Conservation (phyloP, 2,329 filamentous ascomycete species). For the Nannizzia gypsea region DNA sequence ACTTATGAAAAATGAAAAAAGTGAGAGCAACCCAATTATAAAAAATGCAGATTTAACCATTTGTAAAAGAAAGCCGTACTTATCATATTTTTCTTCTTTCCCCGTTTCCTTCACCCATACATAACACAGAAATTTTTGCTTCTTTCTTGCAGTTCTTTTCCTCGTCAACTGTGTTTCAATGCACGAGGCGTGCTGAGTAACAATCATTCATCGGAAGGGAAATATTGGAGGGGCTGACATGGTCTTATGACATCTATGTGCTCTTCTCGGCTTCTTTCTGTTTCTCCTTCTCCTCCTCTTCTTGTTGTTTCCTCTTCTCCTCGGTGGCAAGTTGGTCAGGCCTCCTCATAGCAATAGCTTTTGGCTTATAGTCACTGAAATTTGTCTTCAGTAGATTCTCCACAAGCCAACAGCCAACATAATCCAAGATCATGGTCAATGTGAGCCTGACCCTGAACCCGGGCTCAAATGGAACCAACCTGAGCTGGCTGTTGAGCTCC, state of each 20-base stretch:
- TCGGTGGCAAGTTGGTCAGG: slow-evolving; percentile 78
- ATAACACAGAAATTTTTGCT: neutral
- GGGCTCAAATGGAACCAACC: slow-evolving; percentile 74
- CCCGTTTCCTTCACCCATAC: neutral
- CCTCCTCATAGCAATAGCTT: slow-evolving; percentile 79
- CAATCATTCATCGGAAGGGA: neutral
- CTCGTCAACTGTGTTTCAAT: neutral
- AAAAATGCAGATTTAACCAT: neutral
- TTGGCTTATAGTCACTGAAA: slow-evolving; percentile 85
- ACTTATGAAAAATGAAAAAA: neutral
- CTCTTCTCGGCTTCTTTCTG: neutral
- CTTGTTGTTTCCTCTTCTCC: slow-evolving; percentile 52
- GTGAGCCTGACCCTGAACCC: slow-evolving; percentile 89
- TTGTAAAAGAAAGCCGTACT: neutral
- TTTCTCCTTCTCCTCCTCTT: slow-evolving; percentile 30
- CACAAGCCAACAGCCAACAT: slow-evolving; percentile 71
- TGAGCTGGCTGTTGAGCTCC: slow-evolving; percentile 87
- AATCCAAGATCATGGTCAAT: slow-evolving; percentile 74
- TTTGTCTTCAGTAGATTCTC: slow-evolving; percentile 73
- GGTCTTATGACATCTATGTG: neutral
- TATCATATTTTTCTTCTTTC: neutral
- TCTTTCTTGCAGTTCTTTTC: neutral
- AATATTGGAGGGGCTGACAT: neutral
- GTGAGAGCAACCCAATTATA: neutral
- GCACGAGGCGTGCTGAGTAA: neutral